phyloP scores from a whole-genome alignment of 257 asterid species.

The Cordia subcordata region DNA sequence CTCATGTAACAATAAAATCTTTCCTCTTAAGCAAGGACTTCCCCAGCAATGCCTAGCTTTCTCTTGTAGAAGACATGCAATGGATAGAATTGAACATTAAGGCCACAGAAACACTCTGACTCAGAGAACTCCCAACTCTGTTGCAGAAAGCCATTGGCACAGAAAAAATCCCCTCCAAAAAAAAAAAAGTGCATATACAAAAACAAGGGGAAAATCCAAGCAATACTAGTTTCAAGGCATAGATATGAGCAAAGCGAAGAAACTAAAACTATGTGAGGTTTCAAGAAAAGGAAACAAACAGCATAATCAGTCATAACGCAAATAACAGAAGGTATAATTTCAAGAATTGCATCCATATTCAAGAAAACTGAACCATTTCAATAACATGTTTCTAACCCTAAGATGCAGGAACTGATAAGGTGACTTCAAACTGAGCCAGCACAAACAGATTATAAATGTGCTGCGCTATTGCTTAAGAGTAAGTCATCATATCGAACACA shows the following conservation, averaged over 20 bases:
- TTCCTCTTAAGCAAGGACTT: not conserved
- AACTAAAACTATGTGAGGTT: no score
- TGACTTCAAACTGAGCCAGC: no score
- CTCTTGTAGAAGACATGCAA: slow-evolving; percentile 67
- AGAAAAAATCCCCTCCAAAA: not conserved
- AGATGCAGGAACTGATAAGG: no score
- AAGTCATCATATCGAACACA: no score
- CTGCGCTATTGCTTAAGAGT: no score
- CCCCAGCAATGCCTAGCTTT: not conserved
- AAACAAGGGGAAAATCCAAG: not conserved
- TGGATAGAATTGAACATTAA: slow-evolving; percentile 62
- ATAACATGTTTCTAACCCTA: no score
- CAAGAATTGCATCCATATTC: not conserved
- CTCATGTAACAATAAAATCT: no score
- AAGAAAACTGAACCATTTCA: not conserved
- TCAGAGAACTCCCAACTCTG: slow-evolving; percentile 52
- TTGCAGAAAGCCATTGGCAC: slow-evolving; percentile 61
- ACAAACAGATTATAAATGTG: no score
- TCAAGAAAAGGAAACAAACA: not conserved
- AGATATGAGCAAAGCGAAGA: not conserved
- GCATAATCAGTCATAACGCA: not conserved
- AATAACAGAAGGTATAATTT: not conserved
- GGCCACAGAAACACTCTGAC: slow-evolving; percentile 34
- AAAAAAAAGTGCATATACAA: slow-evolving; percentile 25
- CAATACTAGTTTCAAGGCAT: not conserved